Evolutionary conservation across 2,329 filamentous ascomycete genomes (phyloP).

Genomic region (Scedosporium aurantiacum): DNA sequence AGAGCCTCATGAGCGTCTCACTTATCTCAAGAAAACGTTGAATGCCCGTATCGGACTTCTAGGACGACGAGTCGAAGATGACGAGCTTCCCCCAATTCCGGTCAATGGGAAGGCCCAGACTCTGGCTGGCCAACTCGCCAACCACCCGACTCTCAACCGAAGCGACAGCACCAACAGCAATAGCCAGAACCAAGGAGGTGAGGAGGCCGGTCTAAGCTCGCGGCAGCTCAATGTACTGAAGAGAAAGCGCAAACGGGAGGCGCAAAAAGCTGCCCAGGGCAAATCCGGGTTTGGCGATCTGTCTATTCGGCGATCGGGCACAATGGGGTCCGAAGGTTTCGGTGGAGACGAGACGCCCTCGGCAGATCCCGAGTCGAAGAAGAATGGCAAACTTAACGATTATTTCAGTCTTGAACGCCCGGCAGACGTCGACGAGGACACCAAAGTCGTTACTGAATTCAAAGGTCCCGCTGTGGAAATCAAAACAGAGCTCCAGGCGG

Average conservation of each 20-base stretch:
- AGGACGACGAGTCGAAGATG: slow-evolving; percentile 76
- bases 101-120: background rate
- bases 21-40: slow-evolving; percentile 83
- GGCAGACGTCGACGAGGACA: slow-evolving; percentile 71
- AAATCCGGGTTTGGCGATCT: slow-evolving; percentile 88
- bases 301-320: slow-evolving; percentile 53
- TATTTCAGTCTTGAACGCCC: slow-evolving; percentile 85
- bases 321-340: slow-evolving; percentile 48
- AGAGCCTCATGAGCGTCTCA: slow-evolving; percentile 69
- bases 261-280: slow-evolving; percentile 72
- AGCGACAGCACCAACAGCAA: slow-evolving; percentile 23
- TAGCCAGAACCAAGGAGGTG: slow-evolving; percentile 31
- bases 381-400: slow-evolving; percentile 58
- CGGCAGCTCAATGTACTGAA: slow-evolving; percentile 91
- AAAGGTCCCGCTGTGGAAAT: slow-evolving; percentile 74
- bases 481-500: slow-evolving; percentile 74
- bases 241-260: slow-evolving; percentile 82
- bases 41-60: slow-evolving; percentile 70
- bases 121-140: slow-evolving; percentile 21
- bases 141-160: slow-evolving; percentile 28
- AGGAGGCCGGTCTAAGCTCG: slow-evolving; percentile 71
- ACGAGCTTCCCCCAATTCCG: slow-evolving; percentile 49
- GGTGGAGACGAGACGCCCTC: slow-evolving; percentile 46
- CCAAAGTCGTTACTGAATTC: slow-evolving; percentile 89
- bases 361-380: slow-evolving; percentile 43